Evolutionary conservation across 768 basidiomycete species (phyloP), one percentile per base, ranked within the genome.

Genomic region (Auriscalpium vulgare): DNA sequence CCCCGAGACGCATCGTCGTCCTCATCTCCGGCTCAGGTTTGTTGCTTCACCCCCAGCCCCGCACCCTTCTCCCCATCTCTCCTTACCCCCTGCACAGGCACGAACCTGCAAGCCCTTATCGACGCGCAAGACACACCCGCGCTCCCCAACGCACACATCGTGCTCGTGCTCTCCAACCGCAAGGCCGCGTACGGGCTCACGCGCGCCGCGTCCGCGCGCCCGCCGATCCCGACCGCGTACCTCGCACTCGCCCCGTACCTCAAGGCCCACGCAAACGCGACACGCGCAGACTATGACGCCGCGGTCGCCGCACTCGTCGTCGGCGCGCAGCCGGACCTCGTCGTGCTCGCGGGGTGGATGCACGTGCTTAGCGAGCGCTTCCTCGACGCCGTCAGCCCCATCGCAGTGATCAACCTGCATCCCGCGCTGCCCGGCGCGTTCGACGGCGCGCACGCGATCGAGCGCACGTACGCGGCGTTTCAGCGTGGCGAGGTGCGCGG

Each of bases 321-420:
- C 6, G 66, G 71, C 23, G 80, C 75, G 17, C 71, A 73, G 36
- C 95, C 95, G 0, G 91, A 97, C 69, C 68, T 95, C 23, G 81
- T 98, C 49, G 89, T 98, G 8, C 78, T 98, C n/a, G 97, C 95
- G 0, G 97, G 97, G 0, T 99, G 93, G 91, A 97, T 99, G 95
- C 95, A 98, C 65, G 91, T 98, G 64, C 78, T 97, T 56, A 84
- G 86, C 56, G 85, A 90, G 52, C 74, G 73, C 0, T 97, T 97
- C 69, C 70, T 98, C 57, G 81, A 90, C 17, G 75, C 83, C 36
- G 67, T 91, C 51, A 74, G 77, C 49, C 40, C 56, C 4, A 80
- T 95, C 2, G 86, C 91, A 0, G 89, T 97, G 59, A 95, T 99
- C 74, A 99, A 98, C 67, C 75, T 99, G 5, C 97, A 98, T 65